Percentiles rank a stretch among this genome's conserved stretches.
These are phyloP conservation scores for Elaeagnus macrophylla DNA, from an alignment of 306 rosid genomes.

Conservation along the genomic window DNA sequence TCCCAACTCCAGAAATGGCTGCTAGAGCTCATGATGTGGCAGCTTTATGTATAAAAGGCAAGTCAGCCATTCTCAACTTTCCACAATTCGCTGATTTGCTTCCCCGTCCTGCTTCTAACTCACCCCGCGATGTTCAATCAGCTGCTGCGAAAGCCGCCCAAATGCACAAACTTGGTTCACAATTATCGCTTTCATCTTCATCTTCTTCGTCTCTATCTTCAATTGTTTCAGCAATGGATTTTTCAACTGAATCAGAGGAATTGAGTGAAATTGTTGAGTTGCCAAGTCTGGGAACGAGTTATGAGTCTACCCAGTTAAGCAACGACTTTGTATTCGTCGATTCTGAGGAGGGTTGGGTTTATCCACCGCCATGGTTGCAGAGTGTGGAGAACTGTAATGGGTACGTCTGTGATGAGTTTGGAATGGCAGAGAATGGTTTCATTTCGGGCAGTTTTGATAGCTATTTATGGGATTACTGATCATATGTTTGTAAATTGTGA, in stretches of 20 bases:
- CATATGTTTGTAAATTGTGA: constrained; percentile 9
- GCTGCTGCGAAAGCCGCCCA: constrained; percentile 86
- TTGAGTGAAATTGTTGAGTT: constrained; percentile 60
- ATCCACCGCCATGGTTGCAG: constrained; percentile 55
- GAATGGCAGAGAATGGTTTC: constrained; percentile 14
- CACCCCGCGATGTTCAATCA: constrained; percentile 81
- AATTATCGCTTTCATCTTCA: constrained; percentile 3
- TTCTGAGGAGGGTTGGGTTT: constrained; percentile 48
- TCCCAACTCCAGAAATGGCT: constrained; percentile 83
- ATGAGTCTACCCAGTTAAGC: constrained; percentile 23
- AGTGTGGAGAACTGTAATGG: constrained; percentile 29
- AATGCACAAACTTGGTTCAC: constrained; percentile 39
- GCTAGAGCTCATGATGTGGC: constrained; percentile 98
- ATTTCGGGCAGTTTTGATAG: constrained; percentile 19
- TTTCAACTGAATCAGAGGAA: constrained; percentile 42
- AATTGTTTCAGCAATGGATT: constrained; percentile 27
- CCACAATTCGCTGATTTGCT: constrained; percentile 55
- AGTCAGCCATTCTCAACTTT: constrained; percentile 77
- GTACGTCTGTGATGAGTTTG: constrained; percentile 12
- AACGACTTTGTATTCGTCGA: constrained; percentile 60
- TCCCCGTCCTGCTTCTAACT: constrained; percentile 68
- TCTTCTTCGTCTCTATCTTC: constrained; percentile 22
- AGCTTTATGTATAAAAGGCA: constrained; percentile 79
- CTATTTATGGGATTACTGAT: constrained; percentile 31
- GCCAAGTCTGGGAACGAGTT: constrained; percentile 44